Conservation (phyloP, 2,329 filamentous ascomycete species). For the Colletotrichum orbiculare region DNA sequence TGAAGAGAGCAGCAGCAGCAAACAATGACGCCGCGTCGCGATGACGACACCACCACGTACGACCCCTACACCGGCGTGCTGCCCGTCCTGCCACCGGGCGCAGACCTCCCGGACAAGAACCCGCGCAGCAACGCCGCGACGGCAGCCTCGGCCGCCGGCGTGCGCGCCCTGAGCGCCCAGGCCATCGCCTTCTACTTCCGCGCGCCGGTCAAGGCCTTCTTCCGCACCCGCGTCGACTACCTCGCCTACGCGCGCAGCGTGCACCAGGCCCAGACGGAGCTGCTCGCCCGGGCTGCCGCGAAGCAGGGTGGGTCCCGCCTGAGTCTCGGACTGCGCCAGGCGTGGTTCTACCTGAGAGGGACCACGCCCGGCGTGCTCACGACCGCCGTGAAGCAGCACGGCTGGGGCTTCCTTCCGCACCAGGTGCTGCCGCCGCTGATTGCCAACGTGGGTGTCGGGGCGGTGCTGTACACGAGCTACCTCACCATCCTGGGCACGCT, state of each 20-base stretch:
- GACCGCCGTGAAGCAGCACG: conserved; percentile 74
- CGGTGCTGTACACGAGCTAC: conserved; percentile 80
- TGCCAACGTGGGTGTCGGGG: conserved; percentile 79
- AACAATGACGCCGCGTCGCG: conserved; percentile 36
- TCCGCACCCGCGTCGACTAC: conserved; percentile 90
- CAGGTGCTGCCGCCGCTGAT: conserved; percentile 81
- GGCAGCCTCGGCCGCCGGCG: conserved; percentile 86
- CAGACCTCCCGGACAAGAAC: conserved; percentile 55
- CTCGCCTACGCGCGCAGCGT: conserved; percentile 67
- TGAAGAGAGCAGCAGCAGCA: conserved; percentile 26
- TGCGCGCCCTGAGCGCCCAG: conserved; percentile 85
- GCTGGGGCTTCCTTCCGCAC: conserved; percentile 79
- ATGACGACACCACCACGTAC: conserved; percentile 32
- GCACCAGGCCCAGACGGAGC: conserved; percentile 57
- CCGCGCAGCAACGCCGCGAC: conserved; percentile 67
- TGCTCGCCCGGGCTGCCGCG: conserved; percentile 50
- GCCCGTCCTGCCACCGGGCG: conserved; percentile 56
- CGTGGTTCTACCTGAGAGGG: conserved; percentile 65
- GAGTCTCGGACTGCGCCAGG: conserved; percentile 48
- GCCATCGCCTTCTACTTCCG: conserved; percentile 92
- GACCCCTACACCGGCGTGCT: conserved; percentile 51
- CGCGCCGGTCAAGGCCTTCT: conserved; percentile 91
- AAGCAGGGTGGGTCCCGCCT: conserved; percentile 47
- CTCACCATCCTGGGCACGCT: conserved; percentile 74
- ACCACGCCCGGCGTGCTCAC: conserved; percentile 77